These are phyloP conservation scores for Anastatica hierochuntica DNA, from an alignment of 345 rosid species.

Conservation along the genomic window DNA sequence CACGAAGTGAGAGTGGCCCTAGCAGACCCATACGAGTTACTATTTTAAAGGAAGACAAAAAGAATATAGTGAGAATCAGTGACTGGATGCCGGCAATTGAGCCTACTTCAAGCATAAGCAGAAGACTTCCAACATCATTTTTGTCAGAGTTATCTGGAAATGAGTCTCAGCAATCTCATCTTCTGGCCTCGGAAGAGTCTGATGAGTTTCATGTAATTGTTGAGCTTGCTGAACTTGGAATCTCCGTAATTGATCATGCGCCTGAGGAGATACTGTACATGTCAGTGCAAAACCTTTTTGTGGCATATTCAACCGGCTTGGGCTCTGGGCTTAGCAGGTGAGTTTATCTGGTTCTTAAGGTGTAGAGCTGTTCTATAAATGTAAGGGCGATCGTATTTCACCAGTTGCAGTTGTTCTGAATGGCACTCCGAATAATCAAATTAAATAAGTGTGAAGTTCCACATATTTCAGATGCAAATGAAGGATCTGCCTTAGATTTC, in stretches of 20 bases:
- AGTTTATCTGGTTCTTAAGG: slow-evolving; percentile 12
- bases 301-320: slow-evolving; percentile 85
- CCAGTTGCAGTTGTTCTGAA: too few species aligned
- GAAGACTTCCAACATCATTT: slow-evolving; percentile 29
- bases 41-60: slow-evolving; percentile 69
- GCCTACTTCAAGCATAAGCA: slow-evolving; percentile 29
- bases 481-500: background rate
- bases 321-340: slow-evolving; percentile 90
- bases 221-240: slow-evolving; percentile 90
- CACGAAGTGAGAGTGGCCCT: slow-evolving; percentile 45
- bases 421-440: too few species aligned
- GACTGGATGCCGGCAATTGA: slow-evolving; percentile 97
- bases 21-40: slow-evolving; percentile 73
- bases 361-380: background rate
- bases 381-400: background rate
- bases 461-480: background rate
- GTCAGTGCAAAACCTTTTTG: slow-evolving; percentile 71
- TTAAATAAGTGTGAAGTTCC: background rate
- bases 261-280: slow-evolving; percentile 91
- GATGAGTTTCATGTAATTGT: slow-evolving; percentile 87
- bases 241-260: slow-evolving; percentile 83
- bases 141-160: slow-evolving; percentile 36
- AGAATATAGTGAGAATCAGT: slow-evolving; percentile 61
- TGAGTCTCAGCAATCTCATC: slow-evolving; percentile 40
- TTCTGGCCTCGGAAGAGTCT: slow-evolving; percentile 33